A percentile compares a stretch with the other conserved stretches of the same genome.
Evolutionary conservation across 768 basidiomycete genomes (phyloP).

Genomic region (Lyophyllum shimeji): DNA sequence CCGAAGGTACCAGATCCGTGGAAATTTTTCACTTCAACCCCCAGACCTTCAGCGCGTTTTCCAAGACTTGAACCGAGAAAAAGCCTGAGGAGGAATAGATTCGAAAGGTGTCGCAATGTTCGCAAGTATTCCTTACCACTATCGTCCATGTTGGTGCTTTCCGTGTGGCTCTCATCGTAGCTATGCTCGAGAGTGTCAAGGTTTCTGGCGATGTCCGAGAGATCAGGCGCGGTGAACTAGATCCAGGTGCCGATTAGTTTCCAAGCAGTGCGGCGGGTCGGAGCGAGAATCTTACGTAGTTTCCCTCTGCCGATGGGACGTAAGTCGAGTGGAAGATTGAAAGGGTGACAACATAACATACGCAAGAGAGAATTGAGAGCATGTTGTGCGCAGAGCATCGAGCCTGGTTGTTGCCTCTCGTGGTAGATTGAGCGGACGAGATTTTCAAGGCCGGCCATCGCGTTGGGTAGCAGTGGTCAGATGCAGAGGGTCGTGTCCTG

Average conservation of each 20-base stretch:
- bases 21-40: constrained; percentile 61
- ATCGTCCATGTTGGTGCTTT: constrained; percentile 88
- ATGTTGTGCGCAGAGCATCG: constrained; percentile 87
- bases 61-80: constrained; percentile 89
- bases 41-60: constrained; percentile 83
- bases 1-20: constrained; percentile 6
- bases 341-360: constrained; percentile 36
- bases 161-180: constrained; percentile 49
- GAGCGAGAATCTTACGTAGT: constrained; percentile 35
- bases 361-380: constrained; percentile 81
- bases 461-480: neutral
- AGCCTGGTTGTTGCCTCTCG: constrained; percentile 74
- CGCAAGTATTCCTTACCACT: constrained; percentile 49
- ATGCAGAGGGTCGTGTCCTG: neutral
- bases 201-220: constrained; percentile 69
- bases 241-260: constrained; percentile 7
- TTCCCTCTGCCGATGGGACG: constrained; percentile 32
- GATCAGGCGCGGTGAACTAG: constrained; percentile 79
- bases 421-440: constrained; percentile 68
- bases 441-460: constrained; percentile 47
- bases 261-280: neutral
- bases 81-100: constrained; percentile 52
- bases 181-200: constrained; percentile 66
- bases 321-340: constrained; percentile 12
- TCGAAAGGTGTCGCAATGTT: neutral